Conservation (phyloP, 2,329 filamentous ascomycete genomes). For the Curvularia eragrostidis region DNA sequence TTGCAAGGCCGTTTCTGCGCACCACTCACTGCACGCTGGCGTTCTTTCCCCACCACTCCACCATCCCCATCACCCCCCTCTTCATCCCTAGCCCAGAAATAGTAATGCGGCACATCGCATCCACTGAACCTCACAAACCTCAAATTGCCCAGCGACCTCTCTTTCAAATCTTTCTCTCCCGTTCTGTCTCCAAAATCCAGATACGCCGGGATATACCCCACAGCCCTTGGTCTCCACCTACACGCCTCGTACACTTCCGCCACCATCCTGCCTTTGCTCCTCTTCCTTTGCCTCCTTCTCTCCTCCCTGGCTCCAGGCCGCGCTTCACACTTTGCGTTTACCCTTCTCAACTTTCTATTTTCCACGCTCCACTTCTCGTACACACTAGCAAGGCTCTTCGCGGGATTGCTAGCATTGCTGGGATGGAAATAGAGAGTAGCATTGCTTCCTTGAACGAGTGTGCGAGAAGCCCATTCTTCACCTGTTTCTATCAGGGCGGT, state of each 20-base stretch:
- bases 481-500: constrained; percentile 36
- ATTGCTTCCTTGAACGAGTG: constrained; percentile 36
- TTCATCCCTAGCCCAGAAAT: constrained; percentile 37
- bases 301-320: constrained; percentile 7
- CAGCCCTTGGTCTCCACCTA: constrained; percentile 25
- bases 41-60: not conserved
- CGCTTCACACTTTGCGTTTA: constrained; percentile 1
- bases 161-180: not conserved
- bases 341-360: constrained; percentile 10
- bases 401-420: constrained; percentile 8
- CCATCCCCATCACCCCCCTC: not conserved
- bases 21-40: not conserved
- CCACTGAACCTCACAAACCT: constrained; percentile 39
- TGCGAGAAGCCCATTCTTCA: constrained; percentile 35
- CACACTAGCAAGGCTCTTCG: constrained; percentile 21
- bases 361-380: constrained; percentile 29
- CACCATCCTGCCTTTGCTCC: constrained; percentile 21
- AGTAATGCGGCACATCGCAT: constrained; percentile 43
- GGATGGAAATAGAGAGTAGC: constrained; percentile 39
- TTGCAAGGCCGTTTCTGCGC: not conserved
- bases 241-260: constrained; percentile 32
- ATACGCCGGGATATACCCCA: constrained; percentile 39
- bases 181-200: constrained; percentile 24
- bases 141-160: constrained; percentile 25
- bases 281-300: constrained; percentile 13